A percentile compares a stretch with the other conserved stretches of the same genome.
These are phyloP conservation scores for Ophiostoma montium DNA, from an alignment of 2,329 filamentous ascomycete species.

Conservation along the genomic window DNA sequence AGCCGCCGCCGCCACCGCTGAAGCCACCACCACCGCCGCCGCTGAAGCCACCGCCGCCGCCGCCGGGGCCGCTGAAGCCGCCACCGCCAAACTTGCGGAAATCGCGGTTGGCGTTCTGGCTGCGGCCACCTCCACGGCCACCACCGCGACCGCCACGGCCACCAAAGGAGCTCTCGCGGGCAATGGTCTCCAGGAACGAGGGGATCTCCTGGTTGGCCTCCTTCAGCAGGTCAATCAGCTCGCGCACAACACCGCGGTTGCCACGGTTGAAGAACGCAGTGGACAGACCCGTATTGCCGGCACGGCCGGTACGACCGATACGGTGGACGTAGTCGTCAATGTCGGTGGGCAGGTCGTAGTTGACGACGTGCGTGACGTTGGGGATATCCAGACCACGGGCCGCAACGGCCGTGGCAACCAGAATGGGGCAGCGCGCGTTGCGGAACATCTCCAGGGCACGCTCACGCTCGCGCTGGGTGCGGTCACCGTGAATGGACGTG, in stretches of 20 bases:
- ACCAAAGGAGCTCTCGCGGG: conserved; percentile 80
- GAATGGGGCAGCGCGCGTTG: conserved; percentile 84
- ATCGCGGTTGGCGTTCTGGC: conserved; percentile 63
- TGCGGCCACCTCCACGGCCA: conserved; percentile 60
- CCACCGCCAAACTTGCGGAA: conserved; percentile 67
- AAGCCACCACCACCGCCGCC: conserved; percentile 27
- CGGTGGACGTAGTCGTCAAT: conserved; percentile 98
- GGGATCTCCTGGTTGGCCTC: conserved; percentile 97
- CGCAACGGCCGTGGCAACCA: conserved; percentile 93
- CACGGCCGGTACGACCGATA: conserved; percentile 99
- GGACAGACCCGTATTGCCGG: conserved; percentile 94
- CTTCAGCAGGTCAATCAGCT: conserved; percentile 94
- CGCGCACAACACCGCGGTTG: conserved; percentile 93
- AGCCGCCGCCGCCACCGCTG: conserved; percentile 26
- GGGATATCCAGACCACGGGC: conserved; percentile 86
- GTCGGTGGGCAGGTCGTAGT: conserved; percentile 84
- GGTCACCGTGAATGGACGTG: conserved; percentile 96
- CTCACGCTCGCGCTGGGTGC: conserved; percentile 97
- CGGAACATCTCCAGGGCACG: conserved; percentile 96
- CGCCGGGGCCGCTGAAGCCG: conserved; percentile 32
- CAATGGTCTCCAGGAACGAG: conserved; percentile 88
- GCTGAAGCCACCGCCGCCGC: conserved; percentile 31
- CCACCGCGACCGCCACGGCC: conserved; percentile 50
- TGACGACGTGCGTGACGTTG: conserved; percentile 93
- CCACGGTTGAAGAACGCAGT: conserved; percentile 99